Base-by-base conservation (phyloP, 2,329 filamentous ascomycete species). In the Phyllachora maydis region DNA sequence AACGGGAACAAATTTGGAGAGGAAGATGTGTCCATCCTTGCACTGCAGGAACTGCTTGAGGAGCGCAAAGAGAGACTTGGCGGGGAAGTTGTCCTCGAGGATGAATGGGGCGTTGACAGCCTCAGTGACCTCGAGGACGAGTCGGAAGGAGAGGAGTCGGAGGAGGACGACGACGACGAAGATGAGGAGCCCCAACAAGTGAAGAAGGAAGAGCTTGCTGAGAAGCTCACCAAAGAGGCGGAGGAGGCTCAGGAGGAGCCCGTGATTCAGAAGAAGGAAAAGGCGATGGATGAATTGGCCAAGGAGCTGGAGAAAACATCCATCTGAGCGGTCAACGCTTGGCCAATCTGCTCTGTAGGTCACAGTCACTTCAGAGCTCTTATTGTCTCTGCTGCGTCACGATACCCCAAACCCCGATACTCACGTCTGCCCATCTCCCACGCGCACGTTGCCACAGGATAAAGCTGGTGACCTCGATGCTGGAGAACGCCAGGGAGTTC, bases 1-100 rank as follows among this genome's bases (percentile, higher is more conserved):
- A 95, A 98, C 45, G 88, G 88, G 23, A 98, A 98, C 56, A 88
- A 81, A 43, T 92, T 98, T 37, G 56, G 64, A 6, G 83, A 93
- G 46, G 81, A 91, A 3, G 81, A 95, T 36, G 56, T 65, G 22
- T 65, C 65, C 14, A 60, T 93, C 19, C 50, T 66, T 30, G 57
- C 56, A 12, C 55, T 95, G 21, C 65, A 70, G 34, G 64, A 70
- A 24, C 54, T 88, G 14, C 56, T 93, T 14, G 72, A 79, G 28
- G 62, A 66, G 39, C 70, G 82, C 32, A 83, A 83, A 52, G 76
- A 85, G 43, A 68, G 74, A 34, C 39, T 66, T 4, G 72, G 59
- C 14, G 72, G 72, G 10, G 61, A 68, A 27, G 38, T 63, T 14
- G 45, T 85, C 18, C 60, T 74, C 20, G 82, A 91, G 45, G 74